Base-by-base conservation (phyloP, 202 grass and related monocot species). In the Zizania palustris region DNA sequence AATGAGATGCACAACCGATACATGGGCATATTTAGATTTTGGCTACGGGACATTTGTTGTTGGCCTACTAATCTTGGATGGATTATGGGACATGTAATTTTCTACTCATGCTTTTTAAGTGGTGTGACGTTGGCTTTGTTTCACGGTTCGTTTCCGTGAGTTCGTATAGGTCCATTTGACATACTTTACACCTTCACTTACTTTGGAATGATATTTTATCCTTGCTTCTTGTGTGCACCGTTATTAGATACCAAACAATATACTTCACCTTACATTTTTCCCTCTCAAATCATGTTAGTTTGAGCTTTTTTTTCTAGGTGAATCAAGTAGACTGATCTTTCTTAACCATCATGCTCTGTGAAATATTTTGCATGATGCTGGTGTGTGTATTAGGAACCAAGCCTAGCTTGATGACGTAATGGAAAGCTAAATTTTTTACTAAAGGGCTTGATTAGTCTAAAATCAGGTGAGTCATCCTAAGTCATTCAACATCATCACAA, bases 11-110 rank as follows among this genome's bases (percentile, higher is more conserved):
- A 62, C 54, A 71, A 74, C 85, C 59, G 94, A 97, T 81, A 69
- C 91, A 14, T 93, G 91, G 94, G 91, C 80, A 34, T 89, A 97
- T 97, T 61, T 85, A 76, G 91, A 97, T 86, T 13, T 83, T 76
- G 39, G 16, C 51, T 84, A 55, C 77, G 79, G 64, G 94, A 97
- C 82, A 81, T 93, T 34, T 73, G 71, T 69, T 93, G 89, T 38
- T 97, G 91, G 94, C 91, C 91, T 14, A 97, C 94, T 66, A 97
- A 97, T 86, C 83, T 97, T 50, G 94, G 94, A 11, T 97, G 94
- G 94, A 91, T 93, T 60, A 92, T 97, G 94, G 94, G 94, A 67
- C 94, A 91, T 38, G 80, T 93, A 77, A 60, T 85, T 10, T 16
- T 97, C 28, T 93, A 93, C 63, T 72, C 91, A 41, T 88, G 77